Base-by-base conservation (phyloP, 805 yeast genomes). In the Wickerhamomyces strasburgensis region DNA sequence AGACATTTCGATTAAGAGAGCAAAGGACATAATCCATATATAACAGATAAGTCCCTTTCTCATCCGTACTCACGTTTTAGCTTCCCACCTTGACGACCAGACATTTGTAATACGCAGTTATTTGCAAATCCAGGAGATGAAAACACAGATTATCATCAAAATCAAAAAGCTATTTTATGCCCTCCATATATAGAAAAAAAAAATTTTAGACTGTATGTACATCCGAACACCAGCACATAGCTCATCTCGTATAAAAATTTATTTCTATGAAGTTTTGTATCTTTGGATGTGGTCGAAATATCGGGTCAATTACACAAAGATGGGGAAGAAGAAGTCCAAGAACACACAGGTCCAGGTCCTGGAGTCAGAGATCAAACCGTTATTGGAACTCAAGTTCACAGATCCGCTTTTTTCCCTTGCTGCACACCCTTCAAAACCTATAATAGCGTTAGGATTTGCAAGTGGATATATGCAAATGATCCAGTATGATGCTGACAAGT, bases 51-150 rank as follows among this genome's bases (percentile, higher is more conserved):
- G 7, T 6, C 14, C 24, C 27, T 10, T 23, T 27, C 8, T 10
- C 9, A 21, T n/a, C 16, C 7, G 7, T 7, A 65, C 78, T 43
- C 57, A 68, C 88, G 97, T 78, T 89, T 89, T 42, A 89, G 79
- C 63, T 89, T 89, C 57, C 97, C 97, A 59, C 97, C 97, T 72
- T 89, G 96, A 70, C 96, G 88, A 55, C 95, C 88, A 34, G 96
- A 87, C 96, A 88, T 87, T 31, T 29, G 34, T 16, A 16, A 2
- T 19, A 9, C 9, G 11, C 19, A n/a, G n/a, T n/a, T n/a, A n/a
- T n/a, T n/a, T n/a, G n/a, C n/a, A n/a, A n/a, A n/a, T n/a, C n/a
- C n/a, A n/a, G n/a, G n/a, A n/a, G n/a, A n/a, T n/a, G n/a, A n/a
- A n/a, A n/a, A n/a, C n/a, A n/a, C n/a, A n/a, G n/a, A n/a, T n/a